Evolutionary conservation across 805 yeast genomes (phyloP).

Genomic region (Osmozyma mogii): DNA sequence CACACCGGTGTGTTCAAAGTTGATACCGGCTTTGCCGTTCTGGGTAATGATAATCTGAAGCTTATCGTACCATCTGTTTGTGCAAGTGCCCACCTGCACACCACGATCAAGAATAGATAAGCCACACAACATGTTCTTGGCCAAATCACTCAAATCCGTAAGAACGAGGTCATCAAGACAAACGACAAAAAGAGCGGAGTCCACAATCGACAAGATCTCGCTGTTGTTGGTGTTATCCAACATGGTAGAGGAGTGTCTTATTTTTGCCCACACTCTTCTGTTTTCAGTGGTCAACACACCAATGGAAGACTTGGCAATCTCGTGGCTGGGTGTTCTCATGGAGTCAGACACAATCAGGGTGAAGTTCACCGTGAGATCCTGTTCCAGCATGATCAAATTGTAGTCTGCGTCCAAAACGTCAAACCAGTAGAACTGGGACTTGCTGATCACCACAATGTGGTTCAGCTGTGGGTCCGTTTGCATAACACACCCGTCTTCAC

Average conservation of each 20-base stretch:
- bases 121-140: slow-evolving; percentile 86
- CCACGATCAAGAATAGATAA: slow-evolving; percentile 72
- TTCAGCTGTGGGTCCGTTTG: slow-evolving; percentile 70
- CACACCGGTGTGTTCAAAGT: slow-evolving; percentile 91
- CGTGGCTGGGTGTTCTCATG: slow-evolving; percentile 40
- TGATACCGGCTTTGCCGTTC: slow-evolving; percentile 88
- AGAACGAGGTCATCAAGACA: slow-evolving; percentile 76
- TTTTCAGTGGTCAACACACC: slow-evolving; percentile 90
- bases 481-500: slow-evolving; percentile 71
- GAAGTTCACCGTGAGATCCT: slow-evolving; percentile 67
- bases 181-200: slow-evolving; percentile 72
- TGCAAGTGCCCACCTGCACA: slow-evolving; percentile 88
- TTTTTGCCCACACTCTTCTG: slow-evolving; percentile 77
- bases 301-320: slow-evolving; percentile 68
- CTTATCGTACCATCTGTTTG: slow-evolving; percentile 93
- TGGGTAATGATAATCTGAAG: slow-evolving; percentile 79
- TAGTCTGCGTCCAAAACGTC: slow-evolving; percentile 75
- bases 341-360: slow-evolving; percentile 74
- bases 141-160: slow-evolving; percentile 53
- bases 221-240: slow-evolving; percentile 44
- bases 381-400: slow-evolving; percentile 65
- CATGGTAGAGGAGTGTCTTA: slow-evolving; percentile 44
- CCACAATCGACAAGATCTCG: slow-evolving; percentile 69
- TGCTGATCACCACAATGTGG: slow-evolving; percentile 75
- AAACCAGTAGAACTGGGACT: slow-evolving; percentile 91